Evolutionary conservation across 179 eudicot species (phyloP).

Genomic region (Heliamphora pulchella): DNA sequence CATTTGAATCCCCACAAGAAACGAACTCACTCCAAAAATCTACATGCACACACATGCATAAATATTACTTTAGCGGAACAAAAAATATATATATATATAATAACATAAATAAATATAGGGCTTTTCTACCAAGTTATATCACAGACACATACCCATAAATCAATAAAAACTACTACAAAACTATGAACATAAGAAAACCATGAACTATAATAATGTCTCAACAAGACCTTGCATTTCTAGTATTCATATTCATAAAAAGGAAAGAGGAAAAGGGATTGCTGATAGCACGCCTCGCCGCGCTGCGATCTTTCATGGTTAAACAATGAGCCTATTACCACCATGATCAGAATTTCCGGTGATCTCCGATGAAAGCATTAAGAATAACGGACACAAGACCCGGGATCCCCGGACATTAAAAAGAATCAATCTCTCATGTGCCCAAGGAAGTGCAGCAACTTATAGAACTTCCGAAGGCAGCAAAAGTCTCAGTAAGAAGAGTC

Average conservation of each 20-base stretch:
- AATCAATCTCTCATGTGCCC: background rate
- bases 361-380: too few relatives aligned
- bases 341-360: too few relatives aligned
- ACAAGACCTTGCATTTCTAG: conserved; percentile 1
- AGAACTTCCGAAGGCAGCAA: background rate
- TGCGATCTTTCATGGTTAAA: background rate
- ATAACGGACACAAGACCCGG: too few relatives aligned
- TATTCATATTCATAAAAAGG: background rate
- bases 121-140: background rate
- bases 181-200: background rate
- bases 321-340: background rate
- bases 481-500: conserved; percentile 9
- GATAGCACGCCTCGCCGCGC: background rate
- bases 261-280: background rate
- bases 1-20: background rate
- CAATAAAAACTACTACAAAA: background rate
- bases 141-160: background rate
- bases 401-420: background rate
- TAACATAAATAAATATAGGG: background rate
- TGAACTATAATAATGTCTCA: background rate
- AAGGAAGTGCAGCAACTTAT: background rate
- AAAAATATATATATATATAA: background rate
- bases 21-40: background rate
- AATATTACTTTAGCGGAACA: background rate
- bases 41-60: background rate